These are phyloP conservation scores for Ophiocordyceps camponoti-saundersi DNA, from an alignment of 2,329 filamentous ascomycete species.

Conservation along the genomic window DNA sequence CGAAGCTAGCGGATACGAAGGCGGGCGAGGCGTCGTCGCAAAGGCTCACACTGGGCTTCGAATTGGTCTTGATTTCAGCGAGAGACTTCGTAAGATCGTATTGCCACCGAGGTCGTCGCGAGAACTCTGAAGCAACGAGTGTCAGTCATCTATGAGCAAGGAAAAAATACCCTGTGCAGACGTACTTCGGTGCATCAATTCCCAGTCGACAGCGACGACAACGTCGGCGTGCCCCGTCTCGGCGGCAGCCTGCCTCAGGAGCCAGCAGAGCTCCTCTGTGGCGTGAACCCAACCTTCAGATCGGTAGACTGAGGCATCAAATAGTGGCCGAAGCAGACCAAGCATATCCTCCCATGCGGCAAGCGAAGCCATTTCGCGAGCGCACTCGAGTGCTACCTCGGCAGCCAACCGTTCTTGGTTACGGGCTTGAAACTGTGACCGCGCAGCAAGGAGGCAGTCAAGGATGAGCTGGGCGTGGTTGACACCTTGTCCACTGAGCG, in stretches of 20 bases:
- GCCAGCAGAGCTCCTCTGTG: constrained; percentile 43
- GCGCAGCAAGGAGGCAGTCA: constrained; percentile 31
- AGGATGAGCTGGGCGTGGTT: constrained; percentile 40
- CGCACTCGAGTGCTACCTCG: constrained; percentile 40
- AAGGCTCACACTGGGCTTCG: constrained; percentile 32
- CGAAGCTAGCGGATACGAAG: constrained; percentile 36
- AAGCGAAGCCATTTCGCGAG: constrained; percentile 33
- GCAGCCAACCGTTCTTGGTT: constrained; percentile 34
- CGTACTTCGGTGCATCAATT: constrained; percentile 42
- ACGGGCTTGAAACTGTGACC: constrained; percentile 34
- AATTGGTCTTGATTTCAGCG: constrained; percentile 24
- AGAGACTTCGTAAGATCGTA: constrained; percentile 44
- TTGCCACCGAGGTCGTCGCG: constrained; percentile 36
- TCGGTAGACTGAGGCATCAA: constrained; percentile 38
- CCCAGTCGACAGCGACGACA: constrained; percentile 47
- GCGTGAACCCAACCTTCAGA: constrained; percentile 42
- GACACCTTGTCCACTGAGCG: constrained; percentile 30
- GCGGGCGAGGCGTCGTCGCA: constrained; percentile 33
- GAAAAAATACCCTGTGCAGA: constrained; percentile 2
- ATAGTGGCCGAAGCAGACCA: constrained; percentile 36
- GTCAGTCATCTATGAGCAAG: constrained; percentile 2
- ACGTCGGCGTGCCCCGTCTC: constrained; percentile 34
- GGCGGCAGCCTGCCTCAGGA: constrained; percentile 38
- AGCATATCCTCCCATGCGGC: constrained; percentile 36
- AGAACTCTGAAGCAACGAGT: constrained; percentile 26